These are phyloP conservation scores for Sonneratia caseolaris DNA, from an alignment of 345 rosid genomes.

Conservation along the genomic window DNA sequence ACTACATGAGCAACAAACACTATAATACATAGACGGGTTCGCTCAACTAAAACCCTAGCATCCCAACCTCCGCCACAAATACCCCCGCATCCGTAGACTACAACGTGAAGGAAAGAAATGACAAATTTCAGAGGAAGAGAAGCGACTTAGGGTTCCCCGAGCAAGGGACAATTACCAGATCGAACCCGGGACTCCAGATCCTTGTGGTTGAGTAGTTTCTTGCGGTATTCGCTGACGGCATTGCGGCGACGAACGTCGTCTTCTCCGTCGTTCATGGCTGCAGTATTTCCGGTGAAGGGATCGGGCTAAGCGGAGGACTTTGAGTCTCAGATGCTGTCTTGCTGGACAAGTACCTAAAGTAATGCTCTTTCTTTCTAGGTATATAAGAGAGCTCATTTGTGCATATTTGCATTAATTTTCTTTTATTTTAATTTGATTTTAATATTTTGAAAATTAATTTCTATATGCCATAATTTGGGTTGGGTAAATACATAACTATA, in stretches of 20 bases:
- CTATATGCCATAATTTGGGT: too few species aligned
- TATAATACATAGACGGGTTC: not conserved
- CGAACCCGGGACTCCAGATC: constrained; percentile 83
- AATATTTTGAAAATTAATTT: too few species aligned
- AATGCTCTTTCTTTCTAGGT: too few species aligned
- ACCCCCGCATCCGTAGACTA: not conserved
- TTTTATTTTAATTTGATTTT: too few species aligned
- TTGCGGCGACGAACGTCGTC: constrained; percentile 60
- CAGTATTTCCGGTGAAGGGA: not conserved
- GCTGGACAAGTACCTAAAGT: not conserved
- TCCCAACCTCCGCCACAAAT: not conserved
- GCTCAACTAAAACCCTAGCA: not conserved
- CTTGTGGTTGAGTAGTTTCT: constrained; percentile 82
- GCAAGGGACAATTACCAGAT: constrained; percentile 34
- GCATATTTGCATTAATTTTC: too few species aligned
- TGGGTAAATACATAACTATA: too few species aligned
- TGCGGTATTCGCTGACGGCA: constrained; percentile 68
- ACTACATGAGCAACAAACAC: not conserved
- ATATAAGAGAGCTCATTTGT: too few species aligned
- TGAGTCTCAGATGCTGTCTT: not conserved
- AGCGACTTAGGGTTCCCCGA: constrained; percentile 3
- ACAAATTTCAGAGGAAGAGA: not conserved
- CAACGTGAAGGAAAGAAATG: not conserved
- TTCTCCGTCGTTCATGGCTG: constrained; percentile 45
- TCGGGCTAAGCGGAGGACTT: not conserved